These are phyloP conservation scores for Polychytrium aggregatum DNA, from an alignment of 192 early-diverging fungal species.

Conservation along the genomic window DNA sequence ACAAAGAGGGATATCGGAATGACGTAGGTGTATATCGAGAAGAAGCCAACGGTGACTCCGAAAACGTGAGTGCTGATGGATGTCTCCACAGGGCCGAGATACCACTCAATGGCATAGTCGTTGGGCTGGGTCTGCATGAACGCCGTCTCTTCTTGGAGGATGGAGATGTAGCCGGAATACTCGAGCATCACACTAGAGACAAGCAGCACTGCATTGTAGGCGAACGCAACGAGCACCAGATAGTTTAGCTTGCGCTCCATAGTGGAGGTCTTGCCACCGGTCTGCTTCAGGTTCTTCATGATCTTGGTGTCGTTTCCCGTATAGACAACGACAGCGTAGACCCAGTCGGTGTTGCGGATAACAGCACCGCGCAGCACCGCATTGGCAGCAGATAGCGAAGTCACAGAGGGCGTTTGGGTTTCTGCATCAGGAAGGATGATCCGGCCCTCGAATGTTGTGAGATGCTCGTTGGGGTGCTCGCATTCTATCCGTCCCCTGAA, in stretches of 20 bases:
- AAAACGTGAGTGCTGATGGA: slow-evolving; percentile 15
- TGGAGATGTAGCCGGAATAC: slow-evolving; percentile 13
- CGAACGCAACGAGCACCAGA: slow-evolving; percentile 45
- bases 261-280: slow-evolving; percentile 54
- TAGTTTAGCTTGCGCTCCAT: slow-evolving; percentile 69
- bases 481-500: slow-evolving; percentile 29
- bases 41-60: slow-evolving; percentile 24
- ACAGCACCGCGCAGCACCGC: slow-evolving; percentile 73
- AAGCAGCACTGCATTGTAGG: slow-evolving; percentile 30
- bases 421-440: slow-evolving; percentile 10
- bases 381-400: slow-evolving; percentile 47
- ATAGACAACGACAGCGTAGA: slow-evolving; percentile 41
- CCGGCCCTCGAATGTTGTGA: slow-evolving; percentile 35
- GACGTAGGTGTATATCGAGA: slow-evolving; percentile 54
- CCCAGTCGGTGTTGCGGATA: slow-evolving; percentile 37
- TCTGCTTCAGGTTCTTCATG: slow-evolving; percentile 36
- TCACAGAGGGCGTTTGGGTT: slow-evolving; percentile 4
- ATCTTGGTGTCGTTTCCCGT: slow-evolving; percentile 44
- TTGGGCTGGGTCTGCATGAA: slow-evolving; percentile 1
- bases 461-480: slow-evolving; percentile 41
- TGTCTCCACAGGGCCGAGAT: slow-evolving; percentile 16
- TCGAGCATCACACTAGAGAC: slow-evolving; percentile 18
- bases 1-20: slow-evolving; percentile 69
- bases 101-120: slow-evolving; percentile 27
- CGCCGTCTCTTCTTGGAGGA: slow-evolving; percentile 7